phyloP scores from a whole-genome alignment of 768 basidiomycete genomes.

The Rhizopogon vesiculosus region DNA sequence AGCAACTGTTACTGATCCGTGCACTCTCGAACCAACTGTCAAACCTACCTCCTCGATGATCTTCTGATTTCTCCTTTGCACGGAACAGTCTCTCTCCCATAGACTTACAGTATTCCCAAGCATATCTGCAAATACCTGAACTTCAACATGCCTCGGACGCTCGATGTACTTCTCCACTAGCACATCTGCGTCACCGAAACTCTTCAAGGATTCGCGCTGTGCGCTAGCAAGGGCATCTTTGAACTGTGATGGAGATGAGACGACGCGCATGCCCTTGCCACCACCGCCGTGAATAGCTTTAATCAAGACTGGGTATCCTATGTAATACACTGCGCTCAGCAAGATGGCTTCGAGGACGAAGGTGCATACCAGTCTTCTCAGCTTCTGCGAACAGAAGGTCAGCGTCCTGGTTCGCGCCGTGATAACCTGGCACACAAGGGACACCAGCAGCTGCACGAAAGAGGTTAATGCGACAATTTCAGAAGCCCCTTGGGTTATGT shows the following conservation, averaged over 20 bases:
- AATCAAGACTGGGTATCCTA: slow-evolving; percentile 88
- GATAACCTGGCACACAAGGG: slow-evolving; percentile 93
- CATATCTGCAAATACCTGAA: slow-evolving; percentile 89
- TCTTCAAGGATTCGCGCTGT: slow-evolving; percentile 81
- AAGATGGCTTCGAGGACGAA: neutral
- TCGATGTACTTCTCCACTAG: slow-evolving; percentile 87
- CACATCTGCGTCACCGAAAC: slow-evolving; percentile 84
- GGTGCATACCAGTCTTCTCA: slow-evolving; percentile 55
- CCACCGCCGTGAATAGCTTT: slow-evolving; percentile 97
- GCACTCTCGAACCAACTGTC: neutral
- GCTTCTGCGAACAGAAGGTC: slow-evolving; percentile 66
- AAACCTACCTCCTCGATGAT: slow-evolving; percentile 78
- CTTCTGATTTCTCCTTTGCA: slow-evolving; percentile 92
- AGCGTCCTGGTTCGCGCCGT: slow-evolving; percentile 77
- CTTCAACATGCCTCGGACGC: slow-evolving; percentile 87
- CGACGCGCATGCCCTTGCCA: slow-evolving; percentile 92
- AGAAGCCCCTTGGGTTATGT: neutral
- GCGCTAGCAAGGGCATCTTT: slow-evolving; percentile 81
- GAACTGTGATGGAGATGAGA: slow-evolving; percentile 64
- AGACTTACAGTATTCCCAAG: slow-evolving; percentile 81
- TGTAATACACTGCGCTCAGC: neutral
- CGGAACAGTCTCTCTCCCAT: slow-evolving; percentile 95
- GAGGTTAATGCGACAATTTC: slow-evolving; percentile 5
- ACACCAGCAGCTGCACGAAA: slow-evolving; percentile 68
- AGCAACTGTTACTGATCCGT: neutral